phyloP scores from a whole-genome alignment of 2,329 filamentous ascomycete genomes.

The Colletotrichum lindemuthianum region DNA sequence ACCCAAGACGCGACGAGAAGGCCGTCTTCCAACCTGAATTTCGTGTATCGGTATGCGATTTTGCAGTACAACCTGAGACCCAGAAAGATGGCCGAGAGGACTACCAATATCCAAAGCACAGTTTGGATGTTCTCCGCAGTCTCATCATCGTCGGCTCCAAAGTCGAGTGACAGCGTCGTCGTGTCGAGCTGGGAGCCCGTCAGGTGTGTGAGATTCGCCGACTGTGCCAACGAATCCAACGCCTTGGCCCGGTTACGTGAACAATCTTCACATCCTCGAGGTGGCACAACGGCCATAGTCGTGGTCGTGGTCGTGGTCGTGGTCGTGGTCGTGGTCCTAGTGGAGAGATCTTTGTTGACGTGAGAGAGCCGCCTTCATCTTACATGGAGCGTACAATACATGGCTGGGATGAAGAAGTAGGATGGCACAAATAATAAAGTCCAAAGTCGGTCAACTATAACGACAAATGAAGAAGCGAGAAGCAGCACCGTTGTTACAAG shows the following conservation, averaged over 20 bases:
- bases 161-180: constrained; percentile 16
- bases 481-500: constrained; percentile 19
- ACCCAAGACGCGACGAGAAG: constrained; percentile 41
- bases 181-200: constrained; percentile 13
- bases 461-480: background rate
- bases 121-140: constrained; percentile 21
- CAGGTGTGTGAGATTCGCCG: constrained; percentile 5
- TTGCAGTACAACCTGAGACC: constrained; percentile 41
- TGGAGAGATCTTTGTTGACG: constrained; percentile 5
- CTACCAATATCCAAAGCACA: constrained; percentile 37
- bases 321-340: constrained; percentile 17
- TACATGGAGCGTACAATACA: background rate
- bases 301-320: constrained; percentile 24
- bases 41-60: constrained; percentile 36
- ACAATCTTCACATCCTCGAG: constrained; percentile 20
- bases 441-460: no score
- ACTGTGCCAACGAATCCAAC: constrained; percentile 12
- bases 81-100: constrained; percentile 37
- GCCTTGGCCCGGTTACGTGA: constrained; percentile 11
- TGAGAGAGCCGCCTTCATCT: constrained; percentile 9
- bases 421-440: background rate
- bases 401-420: background rate
- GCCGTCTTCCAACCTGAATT: constrained; percentile 42
- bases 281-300: constrained; percentile 32
- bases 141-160: constrained; percentile 21